Conservation (phyloP, 2,329 filamentous ascomycete species). For the Penicillium janthinellum region DNA sequence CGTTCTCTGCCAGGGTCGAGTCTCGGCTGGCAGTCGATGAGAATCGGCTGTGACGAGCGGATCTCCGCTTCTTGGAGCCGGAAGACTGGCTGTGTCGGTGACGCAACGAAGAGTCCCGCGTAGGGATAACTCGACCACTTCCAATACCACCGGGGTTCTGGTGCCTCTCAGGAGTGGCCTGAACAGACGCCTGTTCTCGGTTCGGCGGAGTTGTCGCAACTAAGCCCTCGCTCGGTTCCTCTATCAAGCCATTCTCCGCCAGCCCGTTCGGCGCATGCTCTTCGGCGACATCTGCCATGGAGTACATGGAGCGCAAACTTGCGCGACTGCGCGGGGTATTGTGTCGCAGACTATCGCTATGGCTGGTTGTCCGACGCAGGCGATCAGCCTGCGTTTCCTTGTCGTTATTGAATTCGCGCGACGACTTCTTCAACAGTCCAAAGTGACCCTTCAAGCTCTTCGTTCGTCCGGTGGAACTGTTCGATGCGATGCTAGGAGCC, state of each 20-base stretch:
- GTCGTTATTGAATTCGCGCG: constrained; percentile 41
- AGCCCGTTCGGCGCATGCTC: constrained; percentile 31
- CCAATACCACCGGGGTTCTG: constrained; percentile 42
- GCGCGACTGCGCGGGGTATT: constrained; percentile 40
- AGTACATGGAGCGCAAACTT: constrained; percentile 44
- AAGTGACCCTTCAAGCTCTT: constrained; percentile 42
- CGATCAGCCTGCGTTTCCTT: constrained; percentile 39
- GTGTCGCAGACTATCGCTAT: constrained; percentile 38
- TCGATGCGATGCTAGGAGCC: constrained; percentile 43
- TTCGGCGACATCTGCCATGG: constrained; percentile 47
- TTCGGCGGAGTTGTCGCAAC: constrained; percentile 26
- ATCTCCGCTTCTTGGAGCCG: constrained; percentile 55
- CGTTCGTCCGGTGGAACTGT: constrained; percentile 39
- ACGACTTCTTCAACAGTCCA: constrained; percentile 38
- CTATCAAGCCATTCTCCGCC: constrained; percentile 21
- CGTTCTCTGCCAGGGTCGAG: constrained; percentile 40
- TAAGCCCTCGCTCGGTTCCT: constrained; percentile 23
- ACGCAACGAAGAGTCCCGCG: constrained; percentile 68
- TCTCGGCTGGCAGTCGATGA: constrained; percentile 43
- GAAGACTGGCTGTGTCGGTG: constrained; percentile 52
- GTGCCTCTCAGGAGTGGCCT: constrained; percentile 29
- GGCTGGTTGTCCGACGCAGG: constrained; percentile 36
- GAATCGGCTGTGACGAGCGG: constrained; percentile 49
- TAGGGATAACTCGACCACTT: constrained; percentile 61
- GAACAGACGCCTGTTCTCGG: constrained; percentile 40